phyloP scores from a whole-genome alignment of 352 stramenopile species.

The Pythium insidiosum region DNA sequence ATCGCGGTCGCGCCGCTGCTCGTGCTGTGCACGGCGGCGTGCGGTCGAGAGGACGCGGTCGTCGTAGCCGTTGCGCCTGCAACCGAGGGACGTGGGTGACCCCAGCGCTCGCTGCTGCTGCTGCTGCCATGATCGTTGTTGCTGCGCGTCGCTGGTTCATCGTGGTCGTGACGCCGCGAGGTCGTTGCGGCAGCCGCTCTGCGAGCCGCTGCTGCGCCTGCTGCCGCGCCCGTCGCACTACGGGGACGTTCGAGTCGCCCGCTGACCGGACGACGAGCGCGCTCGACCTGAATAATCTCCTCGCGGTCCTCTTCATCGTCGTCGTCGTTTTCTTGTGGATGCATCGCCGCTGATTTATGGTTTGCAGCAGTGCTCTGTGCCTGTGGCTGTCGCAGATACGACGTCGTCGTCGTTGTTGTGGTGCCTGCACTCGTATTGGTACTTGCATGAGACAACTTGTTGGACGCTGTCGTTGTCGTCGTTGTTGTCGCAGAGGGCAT shows the following conservation, averaged over 20 bases:
- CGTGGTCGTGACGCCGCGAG: constrained; percentile 11
- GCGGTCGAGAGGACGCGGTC: too few species aligned
- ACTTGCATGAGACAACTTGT: too few species aligned
- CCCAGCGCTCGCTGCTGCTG: constrained; percentile 38
- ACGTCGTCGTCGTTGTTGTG: neutral
- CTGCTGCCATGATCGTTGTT: constrained; percentile 33
- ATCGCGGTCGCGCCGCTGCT: constrained; percentile 25
- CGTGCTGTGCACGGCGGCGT: constrained; percentile 13
- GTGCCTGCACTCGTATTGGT: too few species aligned
- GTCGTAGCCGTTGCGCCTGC: constrained; percentile 8
- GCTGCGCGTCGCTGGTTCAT: constrained; percentile 13
- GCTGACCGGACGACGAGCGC: constrained; percentile 15
- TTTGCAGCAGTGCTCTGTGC: neutral
- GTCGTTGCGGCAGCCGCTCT: constrained; percentile 6
- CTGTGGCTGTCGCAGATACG: neutral
- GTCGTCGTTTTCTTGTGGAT: constrained; percentile 17
- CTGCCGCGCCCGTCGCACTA: constrained; percentile 23
- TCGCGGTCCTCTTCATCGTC: constrained; percentile 33
- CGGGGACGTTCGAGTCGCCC: constrained; percentile 35
- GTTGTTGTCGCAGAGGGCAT: neutral
- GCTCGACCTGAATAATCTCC: constrained; percentile 34
- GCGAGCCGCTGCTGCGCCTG: constrained; percentile 11
- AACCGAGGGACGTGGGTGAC: constrained; percentile 23
- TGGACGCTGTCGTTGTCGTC: too few species aligned
- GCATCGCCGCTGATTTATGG: constrained; percentile 4